Base-by-base conservation (phyloP, 108 stramenopile genomes). In the Fragilaria radians region DNA sequence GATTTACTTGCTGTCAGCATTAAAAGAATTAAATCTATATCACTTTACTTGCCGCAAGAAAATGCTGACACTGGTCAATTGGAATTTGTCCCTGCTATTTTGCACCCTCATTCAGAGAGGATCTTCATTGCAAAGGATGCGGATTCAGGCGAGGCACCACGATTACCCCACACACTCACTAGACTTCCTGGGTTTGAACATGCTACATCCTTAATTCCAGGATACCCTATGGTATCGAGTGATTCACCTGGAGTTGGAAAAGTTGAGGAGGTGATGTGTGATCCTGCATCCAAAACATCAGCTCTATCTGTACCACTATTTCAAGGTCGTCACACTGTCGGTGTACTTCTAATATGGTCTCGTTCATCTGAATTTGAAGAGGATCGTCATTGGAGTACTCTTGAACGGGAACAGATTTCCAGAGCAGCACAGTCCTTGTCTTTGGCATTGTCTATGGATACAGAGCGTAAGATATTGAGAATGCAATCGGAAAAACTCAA, bases 1-100 rank as follows among this genome's bases (percentile, higher is more conserved):
- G 87, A 93, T 48, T 57, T 93, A 0, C 60, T 93, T 32, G 82
- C 86, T 17, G 77, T 77, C 61, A 80, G 86, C 2, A 52, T 92
- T 7, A 46, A 54, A 24, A 62, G 54, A 42, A 79, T 88, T 26
- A 79, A 78, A 63, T 85, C 88, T 18, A 86, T 89, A 69, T 72
- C 76, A 23, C 67, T 93, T 0, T 93, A 93, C 55, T 71, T 89
- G 1, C 91, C 91, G 0, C 85, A 82, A 55, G 91, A 93, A 72
- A 89, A 93, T 65, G 46, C 52, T 30, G 47, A 50, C 23, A 79
- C 86, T 4, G 91, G 91, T 21, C 85, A 86, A 30, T 59, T 93
- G 4, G 88, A 93, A 62, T 93, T 93, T 66, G 76, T 80, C 4
- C 86, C 88, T 5, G 76, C 85, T 33, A 63, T 87, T 21, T 34